Conservation (phyloP, 352 stramenopile genomes). For the Stramenopiles sp. region DNA sequence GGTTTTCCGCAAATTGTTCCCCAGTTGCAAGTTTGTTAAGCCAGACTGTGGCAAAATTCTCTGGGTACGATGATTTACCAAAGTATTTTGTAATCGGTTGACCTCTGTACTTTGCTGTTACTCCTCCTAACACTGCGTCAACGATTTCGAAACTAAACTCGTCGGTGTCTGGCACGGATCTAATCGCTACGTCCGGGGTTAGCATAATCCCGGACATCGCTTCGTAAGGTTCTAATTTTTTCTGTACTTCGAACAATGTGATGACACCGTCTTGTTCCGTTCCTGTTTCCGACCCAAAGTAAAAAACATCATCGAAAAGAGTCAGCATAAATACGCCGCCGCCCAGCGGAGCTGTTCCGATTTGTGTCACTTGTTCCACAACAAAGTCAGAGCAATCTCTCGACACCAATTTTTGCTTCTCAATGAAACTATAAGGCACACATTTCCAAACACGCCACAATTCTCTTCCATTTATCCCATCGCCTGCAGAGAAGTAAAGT, state of each 20-base stretch:
- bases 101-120: neutral
- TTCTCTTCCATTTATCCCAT: slow-evolving; percentile 32
- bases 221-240: neutral
- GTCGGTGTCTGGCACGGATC: neutral
- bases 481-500: slow-evolving; percentile 36
- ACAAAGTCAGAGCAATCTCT: neutral
- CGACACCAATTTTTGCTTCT: no score
- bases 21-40: neutral
- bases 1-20: no score
- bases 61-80: neutral
- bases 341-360: neutral
- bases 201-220: neutral
- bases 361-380: neutral
- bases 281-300: neutral
- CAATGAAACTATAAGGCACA: neutral
- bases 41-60: neutral
- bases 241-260: neutral
- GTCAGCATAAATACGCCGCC: neutral
- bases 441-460: slow-evolving; percentile 29
- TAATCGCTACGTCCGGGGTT: neutral
- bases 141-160: neutral
- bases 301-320: neutral
- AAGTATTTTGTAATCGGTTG: neutral
- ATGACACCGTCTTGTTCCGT: neutral
- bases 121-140: neutral